Conservation (phyloP, 192 early-diverging fungal species). For the Linnemannia schmuckeri region DNA sequence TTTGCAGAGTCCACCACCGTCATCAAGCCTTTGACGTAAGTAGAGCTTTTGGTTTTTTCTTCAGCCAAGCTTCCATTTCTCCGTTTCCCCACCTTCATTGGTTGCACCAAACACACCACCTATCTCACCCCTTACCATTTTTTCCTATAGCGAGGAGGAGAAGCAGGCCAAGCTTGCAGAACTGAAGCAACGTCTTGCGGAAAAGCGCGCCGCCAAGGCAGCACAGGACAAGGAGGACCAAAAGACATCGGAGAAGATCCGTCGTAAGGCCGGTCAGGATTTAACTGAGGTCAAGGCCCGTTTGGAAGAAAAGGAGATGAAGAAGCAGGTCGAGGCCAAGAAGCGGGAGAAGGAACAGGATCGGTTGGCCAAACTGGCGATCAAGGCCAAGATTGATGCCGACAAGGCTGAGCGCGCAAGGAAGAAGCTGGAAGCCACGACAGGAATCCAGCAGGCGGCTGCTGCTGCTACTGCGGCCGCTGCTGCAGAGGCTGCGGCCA, state of each 20-base stretch:
- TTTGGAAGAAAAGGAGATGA: conserved; percentile 80
- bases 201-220: conserved; percentile 75
- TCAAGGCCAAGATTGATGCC: conserved; percentile 83
- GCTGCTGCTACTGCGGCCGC: conserved; percentile 30
- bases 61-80: neutral
- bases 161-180: conserved; percentile 80
- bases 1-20: conserved; percentile 82
- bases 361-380: conserved; percentile 75
- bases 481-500: conserved; percentile 34
- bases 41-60: neutral
- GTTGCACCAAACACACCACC: no score
- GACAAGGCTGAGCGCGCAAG: conserved; percentile 81
- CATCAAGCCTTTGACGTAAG: conserved; percentile 80
- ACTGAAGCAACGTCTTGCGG: conserved; percentile 71
- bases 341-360: conserved; percentile 86
- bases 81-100: no score
- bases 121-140: neutral
- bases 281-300: conserved; percentile 75
- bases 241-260: conserved; percentile 78
- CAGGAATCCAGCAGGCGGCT: conserved; percentile 4
- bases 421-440: conserved; percentile 63
- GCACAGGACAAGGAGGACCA: conserved; percentile 73
- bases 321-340: conserved; percentile 77
- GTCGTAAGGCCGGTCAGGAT: conserved; percentile 82
- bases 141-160: conserved; percentile 69